Evolutionary conservation across 805 yeast species (phyloP), one percentile per base, ranked within the genome.

Genomic region (Wickerhamiella australiensis): DNA sequence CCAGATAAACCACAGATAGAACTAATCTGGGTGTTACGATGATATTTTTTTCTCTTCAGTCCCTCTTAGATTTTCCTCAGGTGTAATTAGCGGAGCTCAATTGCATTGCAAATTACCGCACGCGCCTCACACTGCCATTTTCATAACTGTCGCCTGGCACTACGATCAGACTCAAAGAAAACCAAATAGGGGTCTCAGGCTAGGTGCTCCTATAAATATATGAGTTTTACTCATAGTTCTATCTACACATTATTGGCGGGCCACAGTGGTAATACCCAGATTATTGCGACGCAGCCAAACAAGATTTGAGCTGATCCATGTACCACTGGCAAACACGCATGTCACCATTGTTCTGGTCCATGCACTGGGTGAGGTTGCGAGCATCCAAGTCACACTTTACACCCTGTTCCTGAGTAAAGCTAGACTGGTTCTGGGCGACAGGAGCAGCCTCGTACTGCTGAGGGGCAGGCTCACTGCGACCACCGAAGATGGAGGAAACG

Each of bases 271-370:
- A 13, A n/a, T n/a, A 5, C 5, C 3, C 42, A 35, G 41, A 46
- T 58, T 79, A 88, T 67, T 84, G 88, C 60, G 77, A 85, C 59
- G 96, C 95, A 68, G 84, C 86, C 72, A 92, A 96, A 70, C 98
- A 92, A 18, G 96, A 94, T 74, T 85, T 90, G 68, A 92, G 80
- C 73, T 90, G 96, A 72, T 92, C 96, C 70, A 92, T 75, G 71
- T 92, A 92, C 78, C 77, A 92, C 64, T 88, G 96, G 72, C 98
- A 92, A 58, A 84, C 81, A 71, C 88, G 96, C 85, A 85, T 84
- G 77, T 92, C 87, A 59, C 98, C 98, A 57, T 75, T 73, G 71
- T 92, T 86, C 60, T 86, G 95, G 63, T 83, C 92, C 64, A 92
- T 73, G 74, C 98, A 92, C 74, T 85, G 83, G 57, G 98, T 90